Conservation (phyloP, 345 rosid genomes). For the Salix suchowensis region DNA sequence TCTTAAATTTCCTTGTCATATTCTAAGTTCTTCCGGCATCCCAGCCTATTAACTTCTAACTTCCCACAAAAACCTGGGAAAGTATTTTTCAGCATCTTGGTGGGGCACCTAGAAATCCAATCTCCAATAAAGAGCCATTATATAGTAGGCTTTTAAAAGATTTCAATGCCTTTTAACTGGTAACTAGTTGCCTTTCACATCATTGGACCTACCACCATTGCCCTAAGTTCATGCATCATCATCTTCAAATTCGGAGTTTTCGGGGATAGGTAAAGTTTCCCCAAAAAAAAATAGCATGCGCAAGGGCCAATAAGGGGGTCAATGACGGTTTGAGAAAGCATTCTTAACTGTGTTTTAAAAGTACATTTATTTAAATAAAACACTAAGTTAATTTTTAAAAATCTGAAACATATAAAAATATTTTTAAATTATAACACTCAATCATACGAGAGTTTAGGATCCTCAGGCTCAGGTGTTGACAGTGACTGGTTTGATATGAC, state of each 20-base stretch:
- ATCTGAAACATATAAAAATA: no score
- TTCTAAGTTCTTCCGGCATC: not conserved
- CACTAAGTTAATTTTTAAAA: no score
- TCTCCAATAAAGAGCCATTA: not conserved
- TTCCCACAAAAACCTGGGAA: no score
- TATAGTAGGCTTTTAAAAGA: not conserved
- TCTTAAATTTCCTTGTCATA: not conserved
- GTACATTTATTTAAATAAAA: no score
- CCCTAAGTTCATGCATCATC: conserved; percentile 14
- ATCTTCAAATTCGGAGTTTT: not conserved
- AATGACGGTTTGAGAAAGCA: no score
- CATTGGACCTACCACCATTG: conserved; percentile 19
- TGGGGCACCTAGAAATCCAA: conserved; percentile 2
- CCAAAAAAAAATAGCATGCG: no score
- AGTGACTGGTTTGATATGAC: conserved; percentile 30
- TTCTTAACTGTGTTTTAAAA: no score
- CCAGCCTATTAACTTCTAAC: no score
- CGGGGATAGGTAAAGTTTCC: no score
- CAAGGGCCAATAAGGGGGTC: no score
- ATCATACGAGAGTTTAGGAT: conserved; percentile 32
- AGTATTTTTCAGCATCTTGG: not conserved
- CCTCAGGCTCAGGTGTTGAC: conserved; percentile 42
- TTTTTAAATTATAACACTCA: no score
- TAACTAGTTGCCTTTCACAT: conserved; percentile 18
- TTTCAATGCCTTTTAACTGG: not conserved